These are phyloP conservation scores for Colletotrichum simmondsii DNA, from an alignment of 2,329 filamentous ascomycete species.

Conservation along the genomic window DNA sequence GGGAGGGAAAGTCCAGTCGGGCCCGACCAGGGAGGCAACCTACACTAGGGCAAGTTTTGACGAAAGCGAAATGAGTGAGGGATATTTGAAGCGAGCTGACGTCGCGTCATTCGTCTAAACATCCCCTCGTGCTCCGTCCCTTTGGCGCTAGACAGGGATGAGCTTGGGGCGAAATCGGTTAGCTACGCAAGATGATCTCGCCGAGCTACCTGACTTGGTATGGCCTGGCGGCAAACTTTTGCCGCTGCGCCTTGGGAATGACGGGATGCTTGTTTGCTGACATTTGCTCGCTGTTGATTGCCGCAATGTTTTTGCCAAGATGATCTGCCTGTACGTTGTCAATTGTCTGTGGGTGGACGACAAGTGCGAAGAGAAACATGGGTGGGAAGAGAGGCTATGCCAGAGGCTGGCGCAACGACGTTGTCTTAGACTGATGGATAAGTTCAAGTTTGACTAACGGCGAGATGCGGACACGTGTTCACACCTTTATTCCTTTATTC, in stretches of 20 bases:
- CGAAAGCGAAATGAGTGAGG: not conserved
- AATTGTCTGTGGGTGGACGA: not conserved
- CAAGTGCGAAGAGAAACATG: not conserved
- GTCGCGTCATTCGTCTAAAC: not conserved
- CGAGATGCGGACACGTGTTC: not conserved
- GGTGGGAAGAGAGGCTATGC: not conserved
- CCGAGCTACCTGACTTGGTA: slow-evolving; percentile 1
- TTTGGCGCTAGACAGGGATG: not conserved
- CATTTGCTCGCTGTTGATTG: not conserved
- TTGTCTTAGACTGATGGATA: not conserved
- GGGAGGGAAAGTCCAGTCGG: slow-evolving; percentile 22
- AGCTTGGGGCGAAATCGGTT: not conserved
- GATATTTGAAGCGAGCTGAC: slow-evolving; percentile 25
- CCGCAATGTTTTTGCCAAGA: not conserved
- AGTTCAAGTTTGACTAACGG: not conserved
- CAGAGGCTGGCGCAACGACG: not conserved
- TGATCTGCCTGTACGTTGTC: not conserved
- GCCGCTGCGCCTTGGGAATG: not conserved
- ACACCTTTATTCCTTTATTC: too few species aligned
- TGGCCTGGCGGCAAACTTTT: not conserved
- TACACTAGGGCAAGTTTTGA: not conserved
- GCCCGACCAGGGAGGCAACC: not conserved
- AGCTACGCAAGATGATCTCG: not conserved
- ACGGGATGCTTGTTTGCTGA: not conserved
- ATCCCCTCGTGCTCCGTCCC: not conserved